Conservation (phyloP, 768 basidiomycete species). For the Dentipellis fragilis region DNA sequence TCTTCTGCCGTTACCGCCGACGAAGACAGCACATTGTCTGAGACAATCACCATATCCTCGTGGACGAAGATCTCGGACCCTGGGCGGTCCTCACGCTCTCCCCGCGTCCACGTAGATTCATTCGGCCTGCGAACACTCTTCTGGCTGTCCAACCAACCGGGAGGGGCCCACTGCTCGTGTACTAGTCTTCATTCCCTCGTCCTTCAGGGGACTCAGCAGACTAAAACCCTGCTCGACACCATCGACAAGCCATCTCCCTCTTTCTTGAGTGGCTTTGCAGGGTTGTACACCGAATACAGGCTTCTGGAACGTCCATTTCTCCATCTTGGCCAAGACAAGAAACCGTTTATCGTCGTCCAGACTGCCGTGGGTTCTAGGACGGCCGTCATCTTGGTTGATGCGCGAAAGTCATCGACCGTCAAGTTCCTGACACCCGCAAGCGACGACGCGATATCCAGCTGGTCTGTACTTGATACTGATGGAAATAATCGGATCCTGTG, state of each 20-base stretch:
- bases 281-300: slow-evolving; percentile 21
- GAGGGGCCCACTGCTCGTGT: slow-evolving; percentile 22
- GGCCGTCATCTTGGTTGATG: slow-evolving; percentile 14
- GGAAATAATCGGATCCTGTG: slow-evolving; percentile 10
- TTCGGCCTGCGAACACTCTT: slow-evolving; percentile 1
- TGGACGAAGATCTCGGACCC: neutral
- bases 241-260: slow-evolving; percentile 7
- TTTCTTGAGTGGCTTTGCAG: slow-evolving; percentile 20
- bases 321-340: neutral
- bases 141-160: slow-evolving; percentile 21
- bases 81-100: neutral
- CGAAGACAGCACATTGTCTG: neutral
- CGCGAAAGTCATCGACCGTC: slow-evolving; percentile 9
- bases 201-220: slow-evolving; percentile 2
- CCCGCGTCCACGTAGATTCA: neutral
- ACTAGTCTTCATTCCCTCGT: slow-evolving; percentile 15
- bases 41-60: neutral
- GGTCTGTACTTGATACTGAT: slow-evolving; percentile 13
- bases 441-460: slow-evolving; percentile 10
- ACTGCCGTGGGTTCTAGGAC: slow-evolving; percentile 16
- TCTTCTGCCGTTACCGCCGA: neutral
- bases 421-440: slow-evolving; percentile 6
- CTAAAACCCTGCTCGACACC: slow-evolving; percentile 12
- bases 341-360: slow-evolving; percentile 10
- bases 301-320: slow-evolving; percentile 18